Conservation (phyloP, 139 green algal species). For the Ulvella scutata region DNA sequence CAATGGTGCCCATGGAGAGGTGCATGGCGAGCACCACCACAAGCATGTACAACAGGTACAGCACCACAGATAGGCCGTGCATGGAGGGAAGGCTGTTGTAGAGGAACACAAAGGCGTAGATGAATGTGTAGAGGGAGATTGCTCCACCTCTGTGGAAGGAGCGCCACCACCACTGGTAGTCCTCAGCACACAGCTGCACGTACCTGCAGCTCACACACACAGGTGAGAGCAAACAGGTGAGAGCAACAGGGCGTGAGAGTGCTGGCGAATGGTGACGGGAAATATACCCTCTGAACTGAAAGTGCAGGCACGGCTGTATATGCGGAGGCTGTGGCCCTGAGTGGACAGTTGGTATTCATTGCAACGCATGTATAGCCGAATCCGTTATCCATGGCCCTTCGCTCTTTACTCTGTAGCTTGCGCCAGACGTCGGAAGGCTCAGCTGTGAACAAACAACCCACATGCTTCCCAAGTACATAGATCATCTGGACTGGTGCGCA, state of each 20-base stretch:
- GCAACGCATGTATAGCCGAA: no score
- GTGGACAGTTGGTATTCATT: no score
- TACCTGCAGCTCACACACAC: conserved; percentile 21
- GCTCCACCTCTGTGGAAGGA: conserved; percentile 71
- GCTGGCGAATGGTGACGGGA: no score
- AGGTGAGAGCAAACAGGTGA: background rate
- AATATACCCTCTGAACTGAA: no score
- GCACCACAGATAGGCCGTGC: conserved; percentile 51
- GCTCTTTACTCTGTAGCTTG: no score
- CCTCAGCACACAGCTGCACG: conserved; percentile 80
- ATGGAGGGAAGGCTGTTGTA: conserved; percentile 47
- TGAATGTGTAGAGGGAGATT: conserved; percentile 41
- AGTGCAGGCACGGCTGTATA: no score
- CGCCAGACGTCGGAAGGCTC: no score
- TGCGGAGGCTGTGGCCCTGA: no score
- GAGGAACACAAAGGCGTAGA: conserved; percentile 57
- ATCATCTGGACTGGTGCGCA: no score
- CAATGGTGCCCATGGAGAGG: conserved; percentile 63
- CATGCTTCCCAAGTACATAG: no score
- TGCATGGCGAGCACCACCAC: conserved; percentile 62
- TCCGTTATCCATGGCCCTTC: no score
- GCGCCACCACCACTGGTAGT: conserved; percentile 87
- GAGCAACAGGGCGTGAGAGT: conserved; percentile 6
- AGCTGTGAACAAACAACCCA: no score
- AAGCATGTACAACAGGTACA: conserved; percentile 76